Conservation (phyloP, 805 yeast species). For the Zygoascus flipseniorum region DNA sequence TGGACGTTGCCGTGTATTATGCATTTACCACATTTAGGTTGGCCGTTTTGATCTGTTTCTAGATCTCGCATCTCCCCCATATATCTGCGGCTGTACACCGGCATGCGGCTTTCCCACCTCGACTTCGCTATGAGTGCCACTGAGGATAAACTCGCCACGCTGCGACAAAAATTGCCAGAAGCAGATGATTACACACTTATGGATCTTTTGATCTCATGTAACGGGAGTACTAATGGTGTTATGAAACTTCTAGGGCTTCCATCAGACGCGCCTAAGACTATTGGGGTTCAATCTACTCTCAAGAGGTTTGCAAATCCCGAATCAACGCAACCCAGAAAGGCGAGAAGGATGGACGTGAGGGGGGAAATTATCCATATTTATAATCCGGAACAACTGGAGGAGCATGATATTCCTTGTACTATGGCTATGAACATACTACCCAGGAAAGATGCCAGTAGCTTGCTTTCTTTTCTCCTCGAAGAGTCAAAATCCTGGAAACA, state of each 20-base stretch:
- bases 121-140: slow-evolving; percentile 2
- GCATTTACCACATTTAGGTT: too few relatives aligned
- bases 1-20: too few relatives aligned
- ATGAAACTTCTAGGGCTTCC: slow-evolving; percentile 30
- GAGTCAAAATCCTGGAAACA: slow-evolving; percentile 34
- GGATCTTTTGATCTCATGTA: slow-evolving; percentile 46
- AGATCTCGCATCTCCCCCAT: too few relatives aligned
- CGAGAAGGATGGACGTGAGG: slow-evolving; percentile 10
- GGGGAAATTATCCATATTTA: slow-evolving; percentile 34
- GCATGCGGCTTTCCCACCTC: background rate
- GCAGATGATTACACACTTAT: slow-evolving; percentile 35
- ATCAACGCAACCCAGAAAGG: slow-evolving; percentile 3
- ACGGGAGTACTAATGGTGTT: slow-evolving; percentile 42
- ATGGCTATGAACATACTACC: slow-evolving; percentile 48
- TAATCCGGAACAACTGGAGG: slow-evolving; percentile 43
- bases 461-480: slow-evolving; percentile 36
- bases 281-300: background rate
- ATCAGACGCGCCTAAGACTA: background rate
- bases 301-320: background rate
- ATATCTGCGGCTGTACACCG: background rate
- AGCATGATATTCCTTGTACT: slow-evolving; percentile 40
- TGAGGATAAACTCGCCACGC: slow-evolving; percentile 23
- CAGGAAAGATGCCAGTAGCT: slow-evolving; percentile 35
- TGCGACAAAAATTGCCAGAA: slow-evolving; percentile 35
- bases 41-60: too few relatives aligned